Conservation (phyloP, 805 yeast species). For the Hanseniaspora occidentalis region DNA sequence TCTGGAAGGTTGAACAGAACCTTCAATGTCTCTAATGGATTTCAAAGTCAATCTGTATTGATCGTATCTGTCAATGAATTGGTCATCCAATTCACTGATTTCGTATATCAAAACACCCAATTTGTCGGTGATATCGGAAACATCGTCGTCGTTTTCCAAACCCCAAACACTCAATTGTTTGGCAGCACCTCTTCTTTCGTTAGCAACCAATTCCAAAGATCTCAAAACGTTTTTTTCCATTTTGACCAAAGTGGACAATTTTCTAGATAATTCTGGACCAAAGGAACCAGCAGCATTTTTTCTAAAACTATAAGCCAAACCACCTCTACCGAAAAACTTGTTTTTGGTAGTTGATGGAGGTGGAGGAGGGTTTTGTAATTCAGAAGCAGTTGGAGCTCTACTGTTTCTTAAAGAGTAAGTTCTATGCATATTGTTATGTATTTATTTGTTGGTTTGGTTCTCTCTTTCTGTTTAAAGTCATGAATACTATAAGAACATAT, state of each 20-base stretch:
- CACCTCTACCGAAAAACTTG: constrained; percentile 64
- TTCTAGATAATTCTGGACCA: constrained; percentile 92
- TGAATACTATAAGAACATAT: too few species aligned
- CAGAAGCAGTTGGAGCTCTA: constrained; percentile 76
- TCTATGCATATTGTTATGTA: constrained; percentile 67
- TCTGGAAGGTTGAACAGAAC: constrained; percentile 95
- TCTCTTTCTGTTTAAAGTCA: background rate
- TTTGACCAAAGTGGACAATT: constrained; percentile 82
- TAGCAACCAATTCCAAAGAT: constrained; percentile 82
- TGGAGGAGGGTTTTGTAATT: constrained; percentile 69
- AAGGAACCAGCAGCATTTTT: constrained; percentile 80
- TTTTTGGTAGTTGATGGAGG: constrained; percentile 65
- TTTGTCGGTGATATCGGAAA: constrained; percentile 92
- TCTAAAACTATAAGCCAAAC: constrained; percentile 58
- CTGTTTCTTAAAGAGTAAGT: constrained; percentile 90
- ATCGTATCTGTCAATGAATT: constrained; percentile 95
- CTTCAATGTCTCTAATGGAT: constrained; percentile 91
- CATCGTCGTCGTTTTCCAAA: constrained; percentile 94
- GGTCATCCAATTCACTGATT: constrained; percentile 96
- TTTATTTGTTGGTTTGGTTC: background rate
- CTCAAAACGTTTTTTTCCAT: constrained; percentile 95
- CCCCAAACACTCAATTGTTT: constrained; percentile 97
- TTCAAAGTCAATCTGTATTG: constrained; percentile 94
- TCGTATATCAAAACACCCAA: constrained; percentile 92
- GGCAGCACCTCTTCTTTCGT: constrained; percentile 92